Evolutionary conservation across 2,329 filamentous ascomycete species (phyloP).

Genomic region (Chrysosporium queenslandicum): DNA sequence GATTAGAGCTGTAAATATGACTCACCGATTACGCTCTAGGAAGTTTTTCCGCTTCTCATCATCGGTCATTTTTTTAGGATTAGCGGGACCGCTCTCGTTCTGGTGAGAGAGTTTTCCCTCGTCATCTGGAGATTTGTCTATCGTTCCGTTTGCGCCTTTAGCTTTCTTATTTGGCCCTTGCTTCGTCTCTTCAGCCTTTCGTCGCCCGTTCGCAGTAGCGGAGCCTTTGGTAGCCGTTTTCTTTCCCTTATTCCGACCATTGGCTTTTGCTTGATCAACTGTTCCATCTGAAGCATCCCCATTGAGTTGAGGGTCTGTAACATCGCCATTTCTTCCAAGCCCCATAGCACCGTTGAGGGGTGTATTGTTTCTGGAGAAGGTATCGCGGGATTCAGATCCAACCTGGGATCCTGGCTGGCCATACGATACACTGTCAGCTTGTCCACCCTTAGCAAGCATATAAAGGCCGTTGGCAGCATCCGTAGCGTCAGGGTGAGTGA

Average conservation of each 20-base stretch:
- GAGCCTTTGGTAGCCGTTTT: constrained; percentile 44
- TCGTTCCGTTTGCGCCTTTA: constrained; percentile 47
- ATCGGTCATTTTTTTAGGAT: constrained; percentile 80
- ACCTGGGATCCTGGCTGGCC: constrained; percentile 26
- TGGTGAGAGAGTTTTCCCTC: constrained; percentile 57
- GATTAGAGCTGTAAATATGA: constrained; percentile 13
- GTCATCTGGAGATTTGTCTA: constrained; percentile 53
- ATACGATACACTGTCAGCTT: constrained; percentile 49
- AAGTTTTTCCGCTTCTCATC: constrained; percentile 99
- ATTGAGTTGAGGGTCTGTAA: constrained; percentile 39
- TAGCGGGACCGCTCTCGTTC: constrained; percentile 20
- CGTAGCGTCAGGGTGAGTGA: constrained; percentile 79
- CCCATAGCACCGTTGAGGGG: constrained; percentile 30
- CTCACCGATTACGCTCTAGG: constrained; percentile 86
- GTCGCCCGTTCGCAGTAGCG: constrained; percentile 52
- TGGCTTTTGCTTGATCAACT: constrained; percentile 55
- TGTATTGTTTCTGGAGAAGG: constrained; percentile 27
- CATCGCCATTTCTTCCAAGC: constrained; percentile 45
- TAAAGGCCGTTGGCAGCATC: constrained; percentile 92
- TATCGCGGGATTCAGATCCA: background rate
- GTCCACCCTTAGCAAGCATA: constrained; percentile 63
- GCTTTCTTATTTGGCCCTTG: constrained; percentile 66
- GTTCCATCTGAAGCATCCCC: constrained; percentile 65
- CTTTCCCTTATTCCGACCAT: constrained; percentile 59
- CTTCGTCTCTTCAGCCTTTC: constrained; percentile 65